Evolutionary conservation across 768 basidiomycete species (phyloP).

Genomic region (Leccinum variicolor): DNA sequence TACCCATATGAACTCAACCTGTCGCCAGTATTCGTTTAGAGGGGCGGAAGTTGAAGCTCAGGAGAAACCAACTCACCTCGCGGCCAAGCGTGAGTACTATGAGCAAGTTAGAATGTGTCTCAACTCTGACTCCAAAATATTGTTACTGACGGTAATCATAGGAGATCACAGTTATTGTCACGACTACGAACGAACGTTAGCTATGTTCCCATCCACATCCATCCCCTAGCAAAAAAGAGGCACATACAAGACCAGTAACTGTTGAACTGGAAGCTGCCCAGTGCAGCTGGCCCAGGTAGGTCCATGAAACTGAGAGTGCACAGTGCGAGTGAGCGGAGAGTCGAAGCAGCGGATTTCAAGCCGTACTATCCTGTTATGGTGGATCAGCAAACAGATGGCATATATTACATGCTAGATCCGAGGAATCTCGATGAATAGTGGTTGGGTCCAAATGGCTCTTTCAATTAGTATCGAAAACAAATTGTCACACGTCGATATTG

Average conservation of each 20-base stretch:
- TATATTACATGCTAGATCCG: background rate
- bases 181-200: background rate
- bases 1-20: slow-evolving; percentile 6
- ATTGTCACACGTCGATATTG: background rate
- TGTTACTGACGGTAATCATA: slow-evolving; percentile 8
- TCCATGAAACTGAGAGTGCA: background rate
- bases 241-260: background rate
- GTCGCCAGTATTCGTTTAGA: background rate
- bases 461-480: background rate
- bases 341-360: background rate
- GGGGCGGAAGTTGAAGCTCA: no score
- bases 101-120: background rate
- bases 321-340: background rate
- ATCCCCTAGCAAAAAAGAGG: background rate
- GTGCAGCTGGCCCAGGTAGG: background rate
- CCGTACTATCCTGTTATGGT: background rate
- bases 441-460: background rate
- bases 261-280: background rate
- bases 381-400: background rate
- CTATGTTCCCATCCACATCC: background rate
- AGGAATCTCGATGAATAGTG: background rate
- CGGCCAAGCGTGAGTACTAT: slow-evolving; percentile 2
- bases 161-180: background rate
- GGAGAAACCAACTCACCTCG: slow-evolving; percentile 1
- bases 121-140: background rate